Percentiles rank a stretch among this genome's conserved stretches.
Conservation (phyloP, 108 stramenopile genomes). For the Nannochloropsis gaditana region DNA sequence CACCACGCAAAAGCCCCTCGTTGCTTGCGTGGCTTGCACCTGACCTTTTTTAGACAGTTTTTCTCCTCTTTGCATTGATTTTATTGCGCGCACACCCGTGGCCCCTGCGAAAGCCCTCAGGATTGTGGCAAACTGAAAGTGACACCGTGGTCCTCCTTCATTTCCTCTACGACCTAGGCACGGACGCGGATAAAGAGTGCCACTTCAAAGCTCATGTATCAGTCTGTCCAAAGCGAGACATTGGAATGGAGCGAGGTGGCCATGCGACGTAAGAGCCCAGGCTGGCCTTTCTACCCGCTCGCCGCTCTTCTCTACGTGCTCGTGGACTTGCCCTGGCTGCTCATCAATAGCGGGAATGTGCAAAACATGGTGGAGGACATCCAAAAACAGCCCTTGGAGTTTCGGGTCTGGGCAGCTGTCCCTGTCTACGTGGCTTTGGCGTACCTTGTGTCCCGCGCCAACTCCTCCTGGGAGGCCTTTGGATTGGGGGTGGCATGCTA, state of each 20-base stretch:
- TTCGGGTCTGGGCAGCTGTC: not conserved
- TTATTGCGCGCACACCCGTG: too few relatives aligned
- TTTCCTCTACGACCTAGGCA: too few relatives aligned
- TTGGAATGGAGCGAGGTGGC: not conserved
- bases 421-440: not conserved
- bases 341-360: not conserved
- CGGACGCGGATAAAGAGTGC: too few relatives aligned
- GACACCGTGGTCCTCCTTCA: too few relatives aligned
- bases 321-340: conserved; percentile 11
- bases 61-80: too few relatives aligned
- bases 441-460: not conserved
- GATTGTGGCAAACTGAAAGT: too few relatives aligned
- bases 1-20: too few relatives aligned
- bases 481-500: not conserved
- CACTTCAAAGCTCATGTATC: too few relatives aligned
- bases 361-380: not conserved
- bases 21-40: too few relatives aligned
- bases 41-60: too few relatives aligned
- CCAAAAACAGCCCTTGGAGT: not conserved
- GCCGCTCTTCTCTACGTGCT: not conserved
- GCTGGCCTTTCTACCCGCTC: conserved; percentile 11
- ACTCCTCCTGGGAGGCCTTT: not conserved
- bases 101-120: too few relatives aligned
- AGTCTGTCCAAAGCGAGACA: not conserved
- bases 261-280: not conserved